Base-by-base conservation (phyloP, 2,329 filamentous ascomycete species). In the Talaromyces sp. region DNA sequence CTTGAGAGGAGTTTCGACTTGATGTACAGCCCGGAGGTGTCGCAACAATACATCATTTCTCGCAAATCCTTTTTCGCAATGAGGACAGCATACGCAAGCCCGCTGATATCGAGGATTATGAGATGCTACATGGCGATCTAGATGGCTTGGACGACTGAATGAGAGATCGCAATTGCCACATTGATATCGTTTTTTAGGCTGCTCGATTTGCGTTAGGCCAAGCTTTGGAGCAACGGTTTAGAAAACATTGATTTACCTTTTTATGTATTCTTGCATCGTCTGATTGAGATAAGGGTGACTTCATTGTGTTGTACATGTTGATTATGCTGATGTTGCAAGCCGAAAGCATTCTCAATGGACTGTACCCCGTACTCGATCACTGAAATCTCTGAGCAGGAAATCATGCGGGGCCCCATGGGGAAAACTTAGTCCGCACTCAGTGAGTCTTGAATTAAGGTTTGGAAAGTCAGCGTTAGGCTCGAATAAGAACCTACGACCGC, bases 1-100 rank as follows among this genome's bases (percentile, higher is more conserved):
- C 27, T 58, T 63, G 10, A 16, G 48, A 24, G 22, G 37, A 27
- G 61, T 63, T 11, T 57, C 35, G 13, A 58, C 43, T 39, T 63
- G 37, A 24, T 63, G 61, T 13, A 63, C 61, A 33, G 37, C 54
- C 24, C 61, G 52, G 13, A 63, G 22, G 22, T 63, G 61, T 22
- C 61, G 61, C 39, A 63, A 35, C 6, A 63, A 56, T n/a, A 63
- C 54, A 48, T 63, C 61, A 13, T 54, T 63, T n/a, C 61, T 43
- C 27, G 54, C n/a, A 19, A 63, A 63, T 8, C 43, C 54, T 10
- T 63, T 63, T 4, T 48, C 52, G 16, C 61, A 63, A 7, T 58
- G 39, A 16, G 61, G 33, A 47, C 61, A 63, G 24, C 6, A 48
- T 39, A 56, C 11, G 31, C n/a, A 24, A 24, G 1, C 58, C 22